phyloP scores from a whole-genome alignment of 2,329 filamentous ascomycete species.

The Beauveria scarabaeidicola region DNA sequence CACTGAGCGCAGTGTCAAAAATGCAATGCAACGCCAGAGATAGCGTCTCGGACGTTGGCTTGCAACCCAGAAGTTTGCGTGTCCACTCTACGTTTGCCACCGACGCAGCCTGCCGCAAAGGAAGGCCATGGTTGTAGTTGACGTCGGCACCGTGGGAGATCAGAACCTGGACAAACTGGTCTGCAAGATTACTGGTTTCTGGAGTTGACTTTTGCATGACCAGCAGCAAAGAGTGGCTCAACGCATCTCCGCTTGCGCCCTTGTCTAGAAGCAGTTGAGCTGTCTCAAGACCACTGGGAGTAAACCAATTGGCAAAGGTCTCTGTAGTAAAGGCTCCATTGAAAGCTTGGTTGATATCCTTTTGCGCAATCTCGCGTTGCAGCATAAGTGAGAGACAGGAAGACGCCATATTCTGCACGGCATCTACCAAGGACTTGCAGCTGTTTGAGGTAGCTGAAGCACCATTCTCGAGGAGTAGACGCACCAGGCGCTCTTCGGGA shows the following conservation, averaged over 20 bases:
- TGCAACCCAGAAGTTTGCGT: slow-evolving; percentile 38
- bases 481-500: slow-evolving; percentile 37
- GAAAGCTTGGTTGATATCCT: slow-evolving; percentile 39
- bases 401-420: slow-evolving; percentile 30
- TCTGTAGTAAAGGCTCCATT: slow-evolving; percentile 34
- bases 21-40: slow-evolving; percentile 47
- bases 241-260: slow-evolving; percentile 36
- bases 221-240: slow-evolving; percentile 36
- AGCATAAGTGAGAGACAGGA: slow-evolving; percentile 35
- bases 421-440: slow-evolving; percentile 45
- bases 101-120: slow-evolving; percentile 44
- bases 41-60: slow-evolving; percentile 41
- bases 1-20: slow-evolving; percentile 41
- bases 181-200: slow-evolving; percentile 31
- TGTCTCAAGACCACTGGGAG: slow-evolving; percentile 36
- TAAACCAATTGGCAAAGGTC: slow-evolving; percentile 37
- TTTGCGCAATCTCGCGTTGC: slow-evolving; percentile 28
- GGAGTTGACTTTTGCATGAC: slow-evolving; percentile 35
- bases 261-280: slow-evolving; percentile 40
- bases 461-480: slow-evolving; percentile 40
- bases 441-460: slow-evolving; percentile 44
- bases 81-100: slow-evolving; percentile 43
- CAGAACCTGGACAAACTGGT: slow-evolving; percentile 35
- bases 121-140: slow-evolving; percentile 44
- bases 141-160: slow-evolving; percentile 34